Evolutionary conservation across 768 basidiomycete species (phyloP), one percentile per base, ranked within the genome.

Genomic region (Naganishia onofrii): DNA sequence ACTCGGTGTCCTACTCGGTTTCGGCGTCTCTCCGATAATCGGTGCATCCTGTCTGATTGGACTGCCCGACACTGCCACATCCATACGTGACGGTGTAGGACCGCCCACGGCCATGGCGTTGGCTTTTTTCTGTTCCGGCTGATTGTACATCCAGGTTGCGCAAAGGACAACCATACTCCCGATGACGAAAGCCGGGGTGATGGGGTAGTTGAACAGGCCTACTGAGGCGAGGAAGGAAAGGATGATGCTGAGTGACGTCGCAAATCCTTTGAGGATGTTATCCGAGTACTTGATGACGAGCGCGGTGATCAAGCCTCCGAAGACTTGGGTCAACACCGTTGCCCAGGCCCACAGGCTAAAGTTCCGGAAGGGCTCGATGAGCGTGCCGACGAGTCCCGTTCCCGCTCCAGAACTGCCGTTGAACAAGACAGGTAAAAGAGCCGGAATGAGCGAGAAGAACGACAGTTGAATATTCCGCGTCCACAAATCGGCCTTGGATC

Each of bases 401-500:
- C 71, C 68, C 13, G 72, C 56, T 8, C 70, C 71, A 15, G 85
- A 83, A 19, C 84, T 82, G 15, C 74, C 75, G 32, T 74, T 72
- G 75, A 89, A 85, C 48, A 93, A 72, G 75, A 93, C 85, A 32
- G 93, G 92, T 2, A 89, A 83, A 57, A 93, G 80, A 3, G 93
- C 93, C 2, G 95, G 95, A 28, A 95, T 84, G 52, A 97, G 85
- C 58, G 92, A 94, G 84, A 97, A 98, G 67, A 94, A 85, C 28
- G 92, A 94, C 19, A 98, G 86, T 80, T 98, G 95, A 71, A 95
- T 90, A 80, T 97, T 98, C 77, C 95, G 90, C 69, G 95, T 88
- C 95, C 95, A 97, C 13, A 98, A 85, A 82, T 96, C 92, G 3
- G 88, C 85, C 74, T 88, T 88, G 2, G 91, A 90, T 74, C 89